phyloP scores from a whole-genome alignment of 2,329 filamentous ascomycete genomes.

The Cordyceps pruinosa region DNA sequence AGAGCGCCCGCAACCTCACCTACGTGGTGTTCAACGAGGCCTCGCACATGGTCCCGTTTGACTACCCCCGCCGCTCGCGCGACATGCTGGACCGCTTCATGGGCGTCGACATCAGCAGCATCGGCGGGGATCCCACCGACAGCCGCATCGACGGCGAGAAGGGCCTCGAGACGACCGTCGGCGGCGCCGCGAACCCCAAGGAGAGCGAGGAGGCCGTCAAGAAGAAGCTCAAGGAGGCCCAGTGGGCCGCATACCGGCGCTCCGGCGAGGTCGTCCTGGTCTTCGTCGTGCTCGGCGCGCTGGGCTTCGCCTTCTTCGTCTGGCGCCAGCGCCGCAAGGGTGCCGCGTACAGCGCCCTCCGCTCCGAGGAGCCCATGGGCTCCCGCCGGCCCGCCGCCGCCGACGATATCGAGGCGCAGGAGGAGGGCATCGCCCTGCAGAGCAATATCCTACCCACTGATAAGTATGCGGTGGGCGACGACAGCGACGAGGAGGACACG shows the following conservation, averaged over 20 bases:
- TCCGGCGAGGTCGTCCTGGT: conserved; percentile 81
- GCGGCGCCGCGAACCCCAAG: conserved; percentile 56
- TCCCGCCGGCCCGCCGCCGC: conserved; percentile 30
- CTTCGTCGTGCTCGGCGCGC: conserved; percentile 68
- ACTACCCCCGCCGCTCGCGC: conserved; percentile 75
- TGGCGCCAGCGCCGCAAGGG: conserved; percentile 55
- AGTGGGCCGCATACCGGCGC: conserved; percentile 83
- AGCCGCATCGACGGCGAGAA: conserved; percentile 82
- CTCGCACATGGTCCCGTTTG: conserved; percentile 97
- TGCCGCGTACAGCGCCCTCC: conserved; percentile 46
- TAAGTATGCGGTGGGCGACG: conserved; percentile 51
- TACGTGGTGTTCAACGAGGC: conserved; percentile 94
- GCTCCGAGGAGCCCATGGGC: conserved; percentile 27
- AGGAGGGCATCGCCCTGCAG: conserved; percentile 8
- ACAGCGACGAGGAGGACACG: conserved; percentile 46
- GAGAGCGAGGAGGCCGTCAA: conserved; percentile 55
- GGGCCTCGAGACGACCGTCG: conserved; percentile 68
- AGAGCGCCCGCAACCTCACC: conserved; percentile 88
- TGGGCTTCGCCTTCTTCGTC: conserved; percentile 66
- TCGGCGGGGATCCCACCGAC: conserved; percentile 73
- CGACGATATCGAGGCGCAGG: conserved; percentile 26
- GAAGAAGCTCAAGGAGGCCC: conserved; percentile 69
- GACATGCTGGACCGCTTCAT: conserved; percentile 99
- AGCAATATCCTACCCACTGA: conserved; percentile 31
- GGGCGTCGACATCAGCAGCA: conserved; percentile 81